Base-by-base conservation (phyloP, 2,329 filamentous ascomycete genomes). In the Trematosphaeria pertusa region DNA sequence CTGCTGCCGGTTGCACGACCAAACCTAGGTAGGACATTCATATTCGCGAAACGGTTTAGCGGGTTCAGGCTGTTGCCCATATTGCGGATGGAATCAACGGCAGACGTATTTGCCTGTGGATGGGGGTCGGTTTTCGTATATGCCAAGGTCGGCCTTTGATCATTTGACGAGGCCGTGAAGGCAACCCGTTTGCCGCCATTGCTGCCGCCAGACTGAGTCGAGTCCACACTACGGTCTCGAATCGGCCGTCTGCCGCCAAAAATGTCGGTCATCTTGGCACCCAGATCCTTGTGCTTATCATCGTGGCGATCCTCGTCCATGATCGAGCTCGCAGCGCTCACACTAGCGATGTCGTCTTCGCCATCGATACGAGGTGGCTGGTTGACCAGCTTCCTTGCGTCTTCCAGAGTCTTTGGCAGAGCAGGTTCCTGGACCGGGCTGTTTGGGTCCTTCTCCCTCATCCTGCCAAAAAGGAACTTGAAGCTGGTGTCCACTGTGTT, bases 401-500 rank as follows among this genome's bases (percentile, higher is more conserved):
- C 94, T 60, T 96, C 94, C 0, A 99, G 78, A 1, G 94, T 99
- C 62, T 90, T 93, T 1, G 94, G 94, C 0, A 96, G 80, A 31
- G 79, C 80, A 12, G 81, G 67, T 36, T 67, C 58, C 30, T 62
- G 53, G 7, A 59, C 45, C 5, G 61, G 58, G 4, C 58, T 63
- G 66, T 66, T 63, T 48, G 70, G 66, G 52, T 72, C 64, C 70
- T 84, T 75, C 69, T 96, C 91, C 52, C 88, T 90, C 15, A 97
- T 79, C 58, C 91, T 89, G 12, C 93, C 93, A 43, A 99, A 85
- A 18, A 99, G 77, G 68, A 97, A 96, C 50, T 91, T 94, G 74
- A 97, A 95, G 67, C 91, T 97, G 63, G 90, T 91, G 49, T 93
- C 92, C 3, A 97, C 78, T 37, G 91, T 95, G 64, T 83, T 92